These are phyloP conservation scores for Pseudogymnoascus sp. DNA, from an alignment of 2,329 filamentous ascomycete genomes.

Conservation along the genomic window DNA sequence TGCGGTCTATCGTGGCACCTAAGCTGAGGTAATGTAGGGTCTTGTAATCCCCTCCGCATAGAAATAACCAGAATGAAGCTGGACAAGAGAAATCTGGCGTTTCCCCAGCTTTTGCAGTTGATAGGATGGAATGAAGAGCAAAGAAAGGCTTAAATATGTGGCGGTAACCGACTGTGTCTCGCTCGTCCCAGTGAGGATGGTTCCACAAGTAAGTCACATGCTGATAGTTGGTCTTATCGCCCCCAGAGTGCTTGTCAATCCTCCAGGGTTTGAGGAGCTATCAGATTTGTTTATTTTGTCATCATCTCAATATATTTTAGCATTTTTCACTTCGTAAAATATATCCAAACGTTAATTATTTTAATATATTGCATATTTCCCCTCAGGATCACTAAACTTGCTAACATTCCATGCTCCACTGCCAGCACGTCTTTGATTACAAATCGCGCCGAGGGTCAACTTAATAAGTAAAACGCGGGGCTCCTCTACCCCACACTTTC, in stretches of 20 bases:
- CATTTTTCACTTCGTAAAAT: neutral
- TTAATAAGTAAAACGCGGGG: neutral
- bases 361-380: neutral
- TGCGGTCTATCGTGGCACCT: neutral
- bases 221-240: neutral
- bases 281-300: neutral
- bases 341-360: neutral
- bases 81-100: neutral
- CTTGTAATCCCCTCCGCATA: neutral
- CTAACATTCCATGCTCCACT: neutral
- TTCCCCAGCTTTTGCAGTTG: neutral
- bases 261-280: neutral
- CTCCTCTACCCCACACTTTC: neutral
- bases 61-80: neutral
- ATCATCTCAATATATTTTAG: neutral
- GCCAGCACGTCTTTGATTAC: neutral
- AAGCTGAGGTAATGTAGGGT: neutral
- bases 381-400: neutral
- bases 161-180: neutral
- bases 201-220: neutral
- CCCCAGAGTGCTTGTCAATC: neutral
- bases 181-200: neutral
- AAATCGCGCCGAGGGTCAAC: neutral
- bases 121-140: neutral
- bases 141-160: neutral